Evolutionary conservation across 2,329 filamentous ascomycete genomes (phyloP), one percentile per base, ranked within the genome.

Genomic region (Colletotrichum musicola): DNA sequence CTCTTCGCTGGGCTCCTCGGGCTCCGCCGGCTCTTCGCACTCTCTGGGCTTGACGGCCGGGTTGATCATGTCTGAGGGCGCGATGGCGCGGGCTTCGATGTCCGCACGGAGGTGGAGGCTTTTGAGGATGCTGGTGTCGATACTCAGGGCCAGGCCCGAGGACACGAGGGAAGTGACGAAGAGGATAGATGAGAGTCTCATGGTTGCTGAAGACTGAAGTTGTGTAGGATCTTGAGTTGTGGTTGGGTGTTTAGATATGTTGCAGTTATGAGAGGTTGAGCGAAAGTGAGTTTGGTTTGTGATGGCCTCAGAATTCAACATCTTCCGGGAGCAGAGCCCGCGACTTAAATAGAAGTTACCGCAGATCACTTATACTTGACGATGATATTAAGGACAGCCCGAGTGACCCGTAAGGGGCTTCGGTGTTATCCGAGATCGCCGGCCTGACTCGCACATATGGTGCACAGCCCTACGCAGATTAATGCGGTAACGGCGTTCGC

Each of bases 21-120:
- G 62, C 13, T 64, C 62, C 5, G 54, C 54, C 7, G 62, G 62
- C 46, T 64, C 62, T 35, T 63, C 27, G 46, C 62, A 64, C 12
- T 64, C 62, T 42, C 54, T 57, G 7, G 62, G 46, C 1, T 22
- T 46, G 18, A 64, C 46, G 7, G 27, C 16, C 6, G 51, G 20
- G 27, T 57, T 57, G 25, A 57, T 6, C 9, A 57, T 44, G 27
- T 63, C 61, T 40, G 30, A 30, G 12, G 44, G 42, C 4, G 42
- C 53, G 27, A 42, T 30, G 1, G 46, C 30, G 16, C n/a, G 42
- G 30, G 38, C n/a, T 49, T 59, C 16, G 44, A 38, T 35, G 6
- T 0, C n/a, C 6, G 46, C n/a, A 18, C 44, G 57, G 7, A 35
- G 57, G 25, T 51, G 46, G 13, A 60, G 44, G 20, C 4, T 51